Evolutionary conservation across 2,329 filamentous ascomycete genomes (phyloP).

Genomic region (Fusarium camptoceras): DNA sequence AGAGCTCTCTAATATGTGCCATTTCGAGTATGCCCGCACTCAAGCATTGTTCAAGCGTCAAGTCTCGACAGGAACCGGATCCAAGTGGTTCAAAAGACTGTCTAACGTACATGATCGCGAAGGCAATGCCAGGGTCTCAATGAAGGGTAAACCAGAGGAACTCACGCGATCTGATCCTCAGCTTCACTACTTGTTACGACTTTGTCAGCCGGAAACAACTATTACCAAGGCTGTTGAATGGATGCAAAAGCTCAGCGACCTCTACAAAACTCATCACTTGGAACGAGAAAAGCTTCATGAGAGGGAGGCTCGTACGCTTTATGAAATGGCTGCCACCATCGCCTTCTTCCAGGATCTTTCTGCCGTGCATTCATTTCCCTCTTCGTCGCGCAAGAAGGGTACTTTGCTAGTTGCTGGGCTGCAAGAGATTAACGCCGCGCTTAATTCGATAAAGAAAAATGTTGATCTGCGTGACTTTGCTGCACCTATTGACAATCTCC

Average conservation of each 20-base stretch:
- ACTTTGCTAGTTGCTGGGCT: conserved; percentile 52
- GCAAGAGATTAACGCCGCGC: conserved; percentile 52
- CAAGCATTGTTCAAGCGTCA: conserved; percentile 57
- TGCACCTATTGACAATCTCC: conserved; percentile 56
- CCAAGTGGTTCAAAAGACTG: conserved; percentile 57
- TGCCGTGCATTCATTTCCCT: conserved; percentile 50
- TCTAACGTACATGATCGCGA: conserved; percentile 51
- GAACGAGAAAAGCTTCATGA: conserved; percentile 52
- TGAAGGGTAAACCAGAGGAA: conserved; percentile 57
- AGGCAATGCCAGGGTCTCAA: conserved; percentile 51
- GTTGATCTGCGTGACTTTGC: conserved; percentile 56
- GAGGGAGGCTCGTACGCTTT: conserved; percentile 51
- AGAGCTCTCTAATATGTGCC: conserved; percentile 58
- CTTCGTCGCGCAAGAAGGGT: conserved; percentile 54
- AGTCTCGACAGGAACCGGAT: conserved; percentile 51
- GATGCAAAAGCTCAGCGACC: conserved; percentile 55
- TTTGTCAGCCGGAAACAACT: conserved; percentile 56
- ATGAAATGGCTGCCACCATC: conserved; percentile 53
- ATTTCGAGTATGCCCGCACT: conserved; percentile 56
- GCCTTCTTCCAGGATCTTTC: conserved; percentile 56
- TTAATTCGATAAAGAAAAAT: conserved; percentile 53
- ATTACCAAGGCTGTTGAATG: conserved; percentile 53
- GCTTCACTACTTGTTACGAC: conserved; percentile 58
- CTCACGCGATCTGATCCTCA: conserved; percentile 54
- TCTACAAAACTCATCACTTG: conserved; percentile 50